Conservation (phyloP, 768 basidiomycete genomes). For the Phylloporus scabripes region DNA sequence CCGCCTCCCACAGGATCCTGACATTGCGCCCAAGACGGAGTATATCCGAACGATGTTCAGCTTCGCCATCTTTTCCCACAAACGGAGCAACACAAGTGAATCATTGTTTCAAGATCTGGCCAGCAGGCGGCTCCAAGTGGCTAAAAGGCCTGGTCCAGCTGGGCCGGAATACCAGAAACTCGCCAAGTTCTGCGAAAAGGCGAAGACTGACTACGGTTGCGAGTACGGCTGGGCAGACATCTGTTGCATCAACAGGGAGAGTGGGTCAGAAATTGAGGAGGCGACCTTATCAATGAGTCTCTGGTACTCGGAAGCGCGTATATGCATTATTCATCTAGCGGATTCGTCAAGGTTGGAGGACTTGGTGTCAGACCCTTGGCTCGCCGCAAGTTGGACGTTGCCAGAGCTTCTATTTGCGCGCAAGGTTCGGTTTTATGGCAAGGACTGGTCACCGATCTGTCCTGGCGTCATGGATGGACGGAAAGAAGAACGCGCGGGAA, state of each 20-base stretch:
- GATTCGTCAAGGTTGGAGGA: slow-evolving; percentile 21
- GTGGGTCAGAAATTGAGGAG: slow-evolving; percentile 24
- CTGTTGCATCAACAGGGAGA: slow-evolving; percentile 27
- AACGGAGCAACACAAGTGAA: slow-evolving; percentile 21
- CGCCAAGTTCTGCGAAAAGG: slow-evolving; percentile 24
- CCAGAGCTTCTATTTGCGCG: slow-evolving; percentile 21
- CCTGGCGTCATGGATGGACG: slow-evolving; percentile 12
- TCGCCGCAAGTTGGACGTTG: slow-evolving; percentile 20
- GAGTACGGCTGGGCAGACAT: slow-evolving; percentile 27
- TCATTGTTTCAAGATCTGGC: slow-evolving; percentile 21
- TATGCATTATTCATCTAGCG: slow-evolving; percentile 23
- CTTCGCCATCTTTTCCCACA: slow-evolving; percentile 26
- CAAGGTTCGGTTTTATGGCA: slow-evolving; percentile 23
- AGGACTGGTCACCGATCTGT: slow-evolving; percentile 20
- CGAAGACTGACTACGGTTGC: slow-evolving; percentile 19
- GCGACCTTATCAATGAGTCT: slow-evolving; percentile 20
- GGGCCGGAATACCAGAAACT: slow-evolving; percentile 25
- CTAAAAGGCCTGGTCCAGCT: slow-evolving; percentile 9
- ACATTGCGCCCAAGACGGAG: slow-evolving; percentile 12
- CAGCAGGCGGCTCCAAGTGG: slow-evolving; percentile 10
- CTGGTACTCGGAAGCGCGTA: slow-evolving; percentile 22
- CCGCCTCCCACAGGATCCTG: neutral
- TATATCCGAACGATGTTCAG: slow-evolving; percentile 15
- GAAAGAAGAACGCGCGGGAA: slow-evolving; percentile 10
- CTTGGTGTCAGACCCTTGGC: slow-evolving; percentile 21